Conservation (phyloP, 2,329 filamentous ascomycete genomes). For the Metarhizium sp. region DNA sequence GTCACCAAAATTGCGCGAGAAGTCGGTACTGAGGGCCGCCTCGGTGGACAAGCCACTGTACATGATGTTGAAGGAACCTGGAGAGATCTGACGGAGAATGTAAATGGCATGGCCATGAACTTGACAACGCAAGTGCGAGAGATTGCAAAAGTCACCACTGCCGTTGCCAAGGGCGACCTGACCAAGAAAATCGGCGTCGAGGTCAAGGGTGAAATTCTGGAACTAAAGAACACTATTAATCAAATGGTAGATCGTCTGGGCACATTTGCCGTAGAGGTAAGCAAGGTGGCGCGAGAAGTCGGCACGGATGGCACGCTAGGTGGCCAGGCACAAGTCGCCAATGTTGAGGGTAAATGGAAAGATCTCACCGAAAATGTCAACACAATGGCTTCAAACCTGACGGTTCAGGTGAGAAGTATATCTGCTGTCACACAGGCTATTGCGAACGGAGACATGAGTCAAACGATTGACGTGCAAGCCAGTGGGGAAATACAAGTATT, state of each 20-base stretch:
- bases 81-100: slow-evolving; percentile 89
- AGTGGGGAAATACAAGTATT: slow-evolving; percentile 90
- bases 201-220: slow-evolving; percentile 86
- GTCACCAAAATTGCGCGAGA: slow-evolving; percentile 94
- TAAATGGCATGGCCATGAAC: slow-evolving; percentile 99
- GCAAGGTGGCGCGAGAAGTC: slow-evolving; percentile 89
- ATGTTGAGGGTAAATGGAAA: slow-evolving; percentile 96
- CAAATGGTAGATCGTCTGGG: slow-evolving; percentile 97
- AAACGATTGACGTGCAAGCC: slow-evolving; percentile 90
- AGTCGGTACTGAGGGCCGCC: slow-evolving; percentile 88
- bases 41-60: slow-evolving; percentile 90
- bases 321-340: slow-evolving; percentile 86
- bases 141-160: slow-evolving; percentile 93
- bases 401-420: slow-evolving; percentile 76
- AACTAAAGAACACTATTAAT: slow-evolving; percentile 96
- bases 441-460: slow-evolving; percentile 89
- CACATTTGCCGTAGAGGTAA: slow-evolving; percentile 93
- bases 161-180: slow-evolving; percentile 86
- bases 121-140: slow-evolving; percentile 95
- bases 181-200: slow-evolving; percentile 95
- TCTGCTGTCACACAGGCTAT: slow-evolving; percentile 93
- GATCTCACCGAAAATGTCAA: slow-evolving; percentile 89
- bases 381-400: slow-evolving; percentile 62
- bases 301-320: slow-evolving; percentile 92
- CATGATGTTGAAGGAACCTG: slow-evolving; percentile 96